These are phyloP conservation scores for Mikania micrantha DNA, from an alignment of 129 eudicot genomes.

Conservation along the genomic window DNA sequence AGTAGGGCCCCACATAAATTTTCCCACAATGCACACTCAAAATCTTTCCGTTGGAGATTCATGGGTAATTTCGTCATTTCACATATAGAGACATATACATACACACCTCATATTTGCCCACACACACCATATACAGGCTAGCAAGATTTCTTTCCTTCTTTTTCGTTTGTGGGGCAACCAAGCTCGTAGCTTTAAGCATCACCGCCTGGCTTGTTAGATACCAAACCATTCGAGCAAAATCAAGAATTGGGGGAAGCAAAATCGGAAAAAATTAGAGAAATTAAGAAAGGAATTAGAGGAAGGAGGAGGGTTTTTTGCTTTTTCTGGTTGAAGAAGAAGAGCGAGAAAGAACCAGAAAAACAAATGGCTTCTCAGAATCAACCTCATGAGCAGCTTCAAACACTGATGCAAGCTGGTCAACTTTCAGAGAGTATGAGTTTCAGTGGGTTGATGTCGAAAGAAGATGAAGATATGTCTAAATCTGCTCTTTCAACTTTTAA, in stretches of 20 bases:
- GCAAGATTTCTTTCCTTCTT: conserved; percentile 14
- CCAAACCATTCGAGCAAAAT: conserved; percentile 16
- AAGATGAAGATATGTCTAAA: conserved; percentile 83
- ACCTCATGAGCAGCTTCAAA: conserved; percentile 41
- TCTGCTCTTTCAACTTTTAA: conserved; percentile 78
- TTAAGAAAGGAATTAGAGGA: conserved; percentile 26
- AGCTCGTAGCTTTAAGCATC: conserved; percentile 30
- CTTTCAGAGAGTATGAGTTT: conserved; percentile 66
- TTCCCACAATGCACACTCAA: too few relatives aligned
- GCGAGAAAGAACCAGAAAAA: conserved; percentile 33
- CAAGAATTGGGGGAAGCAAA: not conserved
- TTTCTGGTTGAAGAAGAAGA: conserved; percentile 27
- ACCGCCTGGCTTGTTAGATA: conserved; percentile 24
- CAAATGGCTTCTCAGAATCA: conserved; percentile 22
- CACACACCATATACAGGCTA: conserved; percentile 16
- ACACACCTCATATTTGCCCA: not conserved
- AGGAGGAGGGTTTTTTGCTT: conserved; percentile 38
- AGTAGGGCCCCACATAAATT: too few relatives aligned
- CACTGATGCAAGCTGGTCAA: conserved; percentile 59
- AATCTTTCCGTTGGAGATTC: conserved; percentile 37
- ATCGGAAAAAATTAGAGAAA: conserved; percentile 23
- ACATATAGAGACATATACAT: not conserved
- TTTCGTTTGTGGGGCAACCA: conserved; percentile 23
- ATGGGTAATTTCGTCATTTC: conserved; percentile 19
- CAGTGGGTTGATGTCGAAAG: conserved; percentile 54